Evolutionary conservation across 345 rosid genomes (phyloP), one percentile per base, ranked within the genome.

Genomic region (Melaleuca alternifolia): DNA sequence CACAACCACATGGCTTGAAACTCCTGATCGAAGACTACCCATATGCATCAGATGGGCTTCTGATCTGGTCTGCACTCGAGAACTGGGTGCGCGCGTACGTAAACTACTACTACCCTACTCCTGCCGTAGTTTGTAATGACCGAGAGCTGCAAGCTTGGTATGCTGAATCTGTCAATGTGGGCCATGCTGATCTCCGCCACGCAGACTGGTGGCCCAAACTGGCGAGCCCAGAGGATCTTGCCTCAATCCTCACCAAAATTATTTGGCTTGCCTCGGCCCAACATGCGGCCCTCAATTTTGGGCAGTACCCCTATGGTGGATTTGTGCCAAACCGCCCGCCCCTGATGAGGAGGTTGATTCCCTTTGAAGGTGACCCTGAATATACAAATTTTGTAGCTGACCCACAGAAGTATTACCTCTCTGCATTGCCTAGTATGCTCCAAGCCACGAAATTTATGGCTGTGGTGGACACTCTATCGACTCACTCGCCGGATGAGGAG

Each of bases 251-350:
- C 41, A 94, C 99, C 77, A 95, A 94, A 87, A 54, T 98, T 71
- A 90, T 98, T 48, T 98, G 99, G 99, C 98, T 98, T 13, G 94
- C 97, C 7, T 98, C 99, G 1, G 99, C 99, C 5, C 99, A 96
- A 50, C 99, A 98, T n/a, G 99, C 99, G 0, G 98, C 99, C 1
- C 98, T 98, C 26, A 98, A 98, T 77, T 98, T 98, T 21, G 99
- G 99, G 52, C 99, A 98, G 88, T 98, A 98, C 61, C 96, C 99
- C 0, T 98, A 96, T 46, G 98, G 98, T 1, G 99, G 99, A 0
- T 98, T 92, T 41, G 97, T 98, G 81, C 99, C 99, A 0, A 96
- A 95, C 85, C 92, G 98, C 7, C 99, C 99, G 6, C 96, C 99
- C 1, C 83, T 98, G 12, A 96, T 96, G 98, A 91, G 99, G 24